Conservation (phyloP, 73 alveolate genomes). For the Paramecium octaurelia region DNA sequence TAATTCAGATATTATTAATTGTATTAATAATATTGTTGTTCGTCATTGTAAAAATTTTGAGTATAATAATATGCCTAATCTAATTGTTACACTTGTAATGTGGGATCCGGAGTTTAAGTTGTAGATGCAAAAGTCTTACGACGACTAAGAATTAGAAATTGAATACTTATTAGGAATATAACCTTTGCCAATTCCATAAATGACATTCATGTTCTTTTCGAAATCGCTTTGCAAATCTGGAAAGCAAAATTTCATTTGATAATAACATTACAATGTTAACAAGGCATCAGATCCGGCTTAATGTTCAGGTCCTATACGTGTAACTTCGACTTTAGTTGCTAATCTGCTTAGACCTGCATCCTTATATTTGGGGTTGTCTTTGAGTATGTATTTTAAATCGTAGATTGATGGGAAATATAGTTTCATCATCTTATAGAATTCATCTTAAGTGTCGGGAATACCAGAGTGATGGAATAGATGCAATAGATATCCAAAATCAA, state of each 20-base stretch:
- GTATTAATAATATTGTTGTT: background rate
- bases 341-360: slow-evolving; percentile 26
- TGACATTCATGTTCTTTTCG: background rate
- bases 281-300: slow-evolving; percentile 49
- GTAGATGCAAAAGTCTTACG: background rate
- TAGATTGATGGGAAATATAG: slow-evolving; percentile 27
- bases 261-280: slow-evolving; percentile 9
- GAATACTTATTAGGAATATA: slow-evolving; percentile 19
- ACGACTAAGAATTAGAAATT: background rate
- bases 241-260: background rate
- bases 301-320: slow-evolving; percentile 37
- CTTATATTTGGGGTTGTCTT: slow-evolving; percentile 29
- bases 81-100: background rate
- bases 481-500: slow-evolving; percentile 17
- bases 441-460: background rate
- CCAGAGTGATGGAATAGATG: slow-evolving; percentile 23
- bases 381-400: slow-evolving; percentile 6
- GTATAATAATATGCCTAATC: background rate
- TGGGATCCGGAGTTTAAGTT: slow-evolving; percentile 7
- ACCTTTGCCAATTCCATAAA: slow-evolving; percentile 45
- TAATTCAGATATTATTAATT: background rate
- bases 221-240: slow-evolving; percentile 2
- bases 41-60: background rate
- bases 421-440: background rate
- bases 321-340: background rate